Evolutionary conservation across 208 protist species (phyloP).

Genomic region (Leishmania tarentolae): DNA sequence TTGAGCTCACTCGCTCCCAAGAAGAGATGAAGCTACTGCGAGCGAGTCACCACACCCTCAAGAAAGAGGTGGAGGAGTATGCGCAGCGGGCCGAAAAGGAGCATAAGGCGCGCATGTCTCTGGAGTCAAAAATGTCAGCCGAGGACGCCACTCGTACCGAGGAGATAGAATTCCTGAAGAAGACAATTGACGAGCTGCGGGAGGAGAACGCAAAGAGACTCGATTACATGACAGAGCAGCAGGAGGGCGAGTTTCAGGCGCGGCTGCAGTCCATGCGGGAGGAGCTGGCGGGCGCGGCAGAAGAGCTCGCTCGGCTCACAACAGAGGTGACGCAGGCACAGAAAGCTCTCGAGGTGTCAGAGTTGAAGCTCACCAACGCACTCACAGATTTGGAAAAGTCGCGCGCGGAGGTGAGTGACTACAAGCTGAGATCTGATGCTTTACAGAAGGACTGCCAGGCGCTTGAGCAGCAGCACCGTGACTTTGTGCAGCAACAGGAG

Average conservation of each 20-base stretch:
- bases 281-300: constrained; percentile 43
- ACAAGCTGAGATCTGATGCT: constrained; percentile 13
- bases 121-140: constrained; percentile 40
- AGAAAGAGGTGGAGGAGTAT: constrained; percentile 58
- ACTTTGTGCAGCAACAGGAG: constrained; percentile 54
- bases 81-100: constrained; percentile 54
- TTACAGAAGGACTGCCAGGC: constrained; percentile 26
- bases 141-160: constrained; percentile 33
- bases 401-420: constrained; percentile 16
- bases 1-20: constrained; percentile 69
- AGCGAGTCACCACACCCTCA: constrained; percentile 46
- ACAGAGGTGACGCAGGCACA: constrained; percentile 28
- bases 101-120: constrained; percentile 44
- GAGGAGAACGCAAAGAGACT: constrained; percentile 54
- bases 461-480: constrained; percentile 57
- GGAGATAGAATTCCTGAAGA: constrained; percentile 70
- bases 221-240: constrained; percentile 58
- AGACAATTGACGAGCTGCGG: constrained; percentile 64
- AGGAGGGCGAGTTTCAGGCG: constrained; percentile 53
- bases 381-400: constrained; percentile 29
- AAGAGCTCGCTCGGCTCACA: constrained; percentile 38
- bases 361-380: constrained; percentile 19
- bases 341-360: constrained; percentile 26
- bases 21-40: constrained; percentile 69
- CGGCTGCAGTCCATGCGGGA: constrained; percentile 67